Conservation (phyloP, 2,329 filamentous ascomycete genomes). For the Zymoseptoria passerinii region DNA sequence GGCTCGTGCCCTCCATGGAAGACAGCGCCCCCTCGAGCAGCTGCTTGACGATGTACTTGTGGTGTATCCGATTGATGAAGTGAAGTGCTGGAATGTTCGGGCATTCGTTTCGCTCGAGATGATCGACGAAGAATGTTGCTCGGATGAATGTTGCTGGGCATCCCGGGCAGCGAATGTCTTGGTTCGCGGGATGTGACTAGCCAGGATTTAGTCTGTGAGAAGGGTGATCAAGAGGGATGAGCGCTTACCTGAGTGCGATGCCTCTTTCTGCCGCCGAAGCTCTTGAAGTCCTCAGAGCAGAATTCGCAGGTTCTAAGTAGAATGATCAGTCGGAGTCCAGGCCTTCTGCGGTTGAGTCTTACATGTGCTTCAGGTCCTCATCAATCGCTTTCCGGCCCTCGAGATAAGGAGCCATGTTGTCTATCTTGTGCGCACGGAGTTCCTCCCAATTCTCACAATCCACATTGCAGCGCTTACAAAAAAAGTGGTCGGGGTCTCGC, state of each 20-base stretch:
- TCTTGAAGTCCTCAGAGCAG: slow-evolving; percentile 50
- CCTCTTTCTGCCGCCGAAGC: slow-evolving; percentile 40
- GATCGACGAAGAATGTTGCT: slow-evolving; percentile 43
- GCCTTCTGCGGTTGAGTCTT: slow-evolving; percentile 17
- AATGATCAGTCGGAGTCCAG: neutral
- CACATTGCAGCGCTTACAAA: slow-evolving; percentile 38
- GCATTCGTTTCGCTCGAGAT: slow-evolving; percentile 49
- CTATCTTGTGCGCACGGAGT: slow-evolving; percentile 28
- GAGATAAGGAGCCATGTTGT: slow-evolving; percentile 25
- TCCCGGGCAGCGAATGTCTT: slow-evolving; percentile 46
- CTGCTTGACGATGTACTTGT: slow-evolving; percentile 41
- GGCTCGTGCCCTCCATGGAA: slow-evolving; percentile 14
- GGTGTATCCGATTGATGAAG: slow-evolving; percentile 43
- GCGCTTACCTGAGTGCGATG: slow-evolving; percentile 45
- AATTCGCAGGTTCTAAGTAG: slow-evolving; percentile 38
- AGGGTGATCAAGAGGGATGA: neutral
- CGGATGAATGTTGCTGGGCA: slow-evolving; percentile 42
- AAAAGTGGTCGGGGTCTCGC: slow-evolving; percentile 34
- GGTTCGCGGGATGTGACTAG: slow-evolving; percentile 38
- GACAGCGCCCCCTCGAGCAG: slow-evolving; percentile 23
- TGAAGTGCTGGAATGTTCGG: slow-evolving; percentile 33
- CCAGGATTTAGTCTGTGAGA: neutral
- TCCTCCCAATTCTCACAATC: slow-evolving; percentile 29
- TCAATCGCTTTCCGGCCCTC: slow-evolving; percentile 9
- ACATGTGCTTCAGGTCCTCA: slow-evolving; percentile 35